These are phyloP conservation scores for Nymphaea thermarum DNA, from an alignment of 164 flowering plant genomes.

Conservation along the genomic window DNA sequence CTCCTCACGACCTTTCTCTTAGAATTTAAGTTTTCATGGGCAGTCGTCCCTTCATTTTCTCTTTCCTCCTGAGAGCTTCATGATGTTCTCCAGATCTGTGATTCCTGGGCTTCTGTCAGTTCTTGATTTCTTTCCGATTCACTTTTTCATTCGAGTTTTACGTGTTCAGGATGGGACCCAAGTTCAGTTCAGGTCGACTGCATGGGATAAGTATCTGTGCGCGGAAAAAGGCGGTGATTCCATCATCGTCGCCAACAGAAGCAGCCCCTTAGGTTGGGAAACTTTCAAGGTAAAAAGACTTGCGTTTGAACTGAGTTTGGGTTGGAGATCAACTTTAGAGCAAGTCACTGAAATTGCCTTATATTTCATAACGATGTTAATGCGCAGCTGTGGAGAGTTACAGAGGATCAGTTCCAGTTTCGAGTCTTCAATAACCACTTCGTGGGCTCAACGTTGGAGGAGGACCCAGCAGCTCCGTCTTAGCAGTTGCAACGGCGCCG, in stretches of 20 bases:
- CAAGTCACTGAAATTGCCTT: too few relatives aligned
- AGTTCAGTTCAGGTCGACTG: constrained; percentile 47
- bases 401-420: constrained; percentile 33
- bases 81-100: too few relatives aligned
- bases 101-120: too few relatives aligned
- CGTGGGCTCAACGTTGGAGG: constrained; percentile 26
- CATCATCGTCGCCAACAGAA: constrained; percentile 32
- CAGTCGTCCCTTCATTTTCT: too few relatives aligned
- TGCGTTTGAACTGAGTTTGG: too few relatives aligned
- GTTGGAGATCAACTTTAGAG: too few relatives aligned
- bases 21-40: too few relatives aligned
- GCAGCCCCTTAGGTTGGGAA: constrained; percentile 39
- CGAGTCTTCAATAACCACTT: constrained; percentile 47
- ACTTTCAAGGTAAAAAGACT: constrained; percentile 28
- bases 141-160: background rate
- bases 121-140: background rate
- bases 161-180: constrained; percentile 44
- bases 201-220: constrained; percentile 31
- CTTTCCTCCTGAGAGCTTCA: too few relatives aligned
- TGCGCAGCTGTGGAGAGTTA: constrained; percentile 57
- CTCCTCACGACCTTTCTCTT: too few relatives aligned
- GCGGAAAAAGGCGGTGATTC: constrained; percentile 58
- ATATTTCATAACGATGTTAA: too few relatives aligned
- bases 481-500: constrained; percentile 22
- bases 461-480: constrained; percentile 9